Base-by-base conservation (phyloP, 192 early-diverging fungal species). In the Jimgerdemannia lactiflua region DNA sequence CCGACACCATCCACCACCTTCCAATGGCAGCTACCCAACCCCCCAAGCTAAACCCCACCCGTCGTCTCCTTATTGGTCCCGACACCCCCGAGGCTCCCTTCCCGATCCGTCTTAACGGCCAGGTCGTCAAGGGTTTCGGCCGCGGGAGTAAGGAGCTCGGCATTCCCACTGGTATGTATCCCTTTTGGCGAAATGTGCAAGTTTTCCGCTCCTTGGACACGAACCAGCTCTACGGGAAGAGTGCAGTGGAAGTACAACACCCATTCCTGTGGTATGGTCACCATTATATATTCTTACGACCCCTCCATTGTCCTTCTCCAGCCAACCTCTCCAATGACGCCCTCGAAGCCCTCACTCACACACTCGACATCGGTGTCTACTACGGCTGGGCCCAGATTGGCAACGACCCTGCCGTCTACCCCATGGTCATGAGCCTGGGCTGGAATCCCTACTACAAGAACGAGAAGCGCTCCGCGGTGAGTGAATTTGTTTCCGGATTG, bases 361-460 rank as follows among this genome's bases (percentile, higher is more conserved):
- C 86, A 20, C 71, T 96, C 43, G 88, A 92, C 1, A 92, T 94
- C 17, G 98, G 98, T 71, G 94, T 99, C 69, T 97, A 98, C 85
- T 95, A 92, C 75, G 98, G 98, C 4, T 99, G 95, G 95, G 95
- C 95, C 20, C 84, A 89, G 41, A 89, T 99, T 20, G 90, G 87
- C 19, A 78, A 42, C 70, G 81, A 79, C 64, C 70, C 76, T 9
- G 73, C 77, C 1, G 91, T 99, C 6, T 89, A 90, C 65, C 94
- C 95, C n/a, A 99, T 99, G 97, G 97, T 98, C 18, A 97, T 99
- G 96, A 95, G 93, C 71, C 90, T 96, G 65, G 98, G 98, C 18
- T 99, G 98, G 98, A 99, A 99, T 84, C 98, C 98, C 14, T 99
- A 92, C 79, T 94, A 96, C 80, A 94, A 99, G 75, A 99, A 99